phyloP scores from a whole-genome alignment of 2,329 filamentous ascomycete genomes.

The Fusarium goolgardi region DNA sequence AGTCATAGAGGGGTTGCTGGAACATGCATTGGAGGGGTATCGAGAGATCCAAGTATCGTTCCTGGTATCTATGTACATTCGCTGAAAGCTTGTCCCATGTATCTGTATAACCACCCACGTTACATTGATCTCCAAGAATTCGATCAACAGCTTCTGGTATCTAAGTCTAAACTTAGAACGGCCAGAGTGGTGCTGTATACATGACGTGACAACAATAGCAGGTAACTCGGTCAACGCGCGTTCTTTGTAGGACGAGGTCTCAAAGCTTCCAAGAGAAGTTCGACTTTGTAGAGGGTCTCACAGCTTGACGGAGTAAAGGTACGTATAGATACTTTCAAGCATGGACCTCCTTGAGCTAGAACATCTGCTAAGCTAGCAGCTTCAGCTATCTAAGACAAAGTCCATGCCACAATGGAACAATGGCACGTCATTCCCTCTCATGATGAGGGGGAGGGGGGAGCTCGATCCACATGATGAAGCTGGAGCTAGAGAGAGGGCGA shows the following conservation, averaged over 20 bases:
- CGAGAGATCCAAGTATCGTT: slow-evolving; percentile 18
- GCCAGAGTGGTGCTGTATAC: background rate
- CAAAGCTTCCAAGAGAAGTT: background rate
- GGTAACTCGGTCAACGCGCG: slow-evolving; percentile 32
- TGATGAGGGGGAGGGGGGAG: slow-evolving; percentile 2
- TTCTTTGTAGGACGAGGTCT: slow-evolving; percentile 29
- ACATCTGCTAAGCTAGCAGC: slow-evolving; percentile 13
- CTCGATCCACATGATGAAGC: slow-evolving; percentile 34
- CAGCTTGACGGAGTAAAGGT: slow-evolving; percentile 1
- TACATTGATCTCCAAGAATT: slow-evolving; percentile 5
- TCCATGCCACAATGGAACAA: slow-evolving; percentile 34
- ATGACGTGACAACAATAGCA: slow-evolving; percentile 9
- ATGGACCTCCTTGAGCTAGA: slow-evolving; percentile 20
- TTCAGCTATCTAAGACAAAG: slow-evolving; percentile 31
- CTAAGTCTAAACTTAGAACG: slow-evolving; percentile 16
- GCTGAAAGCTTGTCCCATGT: slow-evolving; percentile 15
- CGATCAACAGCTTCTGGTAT: slow-evolving; percentile 19
- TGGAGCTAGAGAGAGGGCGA: slow-evolving; percentile 26
- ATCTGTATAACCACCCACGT: slow-evolving; percentile 4
- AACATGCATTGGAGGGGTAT: slow-evolving; percentile 21
- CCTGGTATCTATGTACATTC: slow-evolving; percentile 1
- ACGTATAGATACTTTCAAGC: slow-evolving; percentile 14
- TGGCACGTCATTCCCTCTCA: slow-evolving; percentile 42
- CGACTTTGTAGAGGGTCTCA: slow-evolving; percentile 2
- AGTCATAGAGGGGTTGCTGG: slow-evolving; percentile 12